Conservation (phyloP, 352 stramenopile genomes). For the Phytophthora podocarpi region DNA sequence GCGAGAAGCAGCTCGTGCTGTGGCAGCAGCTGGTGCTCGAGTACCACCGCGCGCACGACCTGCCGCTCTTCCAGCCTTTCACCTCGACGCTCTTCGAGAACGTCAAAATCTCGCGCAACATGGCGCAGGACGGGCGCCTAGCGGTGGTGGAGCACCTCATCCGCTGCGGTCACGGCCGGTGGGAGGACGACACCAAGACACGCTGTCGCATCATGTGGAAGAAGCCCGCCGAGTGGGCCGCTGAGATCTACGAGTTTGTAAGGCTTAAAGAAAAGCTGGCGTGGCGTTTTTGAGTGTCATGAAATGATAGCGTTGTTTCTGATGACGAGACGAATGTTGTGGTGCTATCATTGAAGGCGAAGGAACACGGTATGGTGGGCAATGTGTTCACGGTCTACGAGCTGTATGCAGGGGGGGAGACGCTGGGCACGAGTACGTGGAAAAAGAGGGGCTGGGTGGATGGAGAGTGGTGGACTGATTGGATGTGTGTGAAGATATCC, state of each 20-base stretch:
- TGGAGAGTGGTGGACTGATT: neutral
- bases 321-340: neutral
- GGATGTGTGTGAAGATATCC: constrained; percentile 48
- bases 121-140: constrained; percentile 66
- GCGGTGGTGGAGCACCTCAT: constrained; percentile 82
- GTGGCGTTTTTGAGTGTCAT: constrained; percentile 17
- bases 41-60: constrained; percentile 77
- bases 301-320: constrained; percentile 13
- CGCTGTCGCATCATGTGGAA: constrained; percentile 90
- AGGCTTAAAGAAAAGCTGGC: neutral
- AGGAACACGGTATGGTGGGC: constrained; percentile 72
- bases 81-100: constrained; percentile 81
- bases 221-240: constrained; percentile 78
- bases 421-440: constrained; percentile 69
- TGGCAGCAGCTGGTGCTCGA: constrained; percentile 88
- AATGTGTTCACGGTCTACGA: constrained; percentile 90
- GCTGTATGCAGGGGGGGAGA: constrained; percentile 85
- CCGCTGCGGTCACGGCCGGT: constrained; percentile 71
- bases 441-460: neutral
- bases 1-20: constrained; percentile 87
- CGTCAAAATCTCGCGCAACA: constrained; percentile 84
- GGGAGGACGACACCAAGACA: constrained; percentile 83
- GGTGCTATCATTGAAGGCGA: constrained; percentile 50
- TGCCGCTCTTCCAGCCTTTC: constrained; percentile 74
- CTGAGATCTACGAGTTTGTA: constrained; percentile 88